These are phyloP conservation scores for Erigeron philadelphicus DNA, from an alignment of 140 eudicot species.

Conservation along the genomic window DNA sequence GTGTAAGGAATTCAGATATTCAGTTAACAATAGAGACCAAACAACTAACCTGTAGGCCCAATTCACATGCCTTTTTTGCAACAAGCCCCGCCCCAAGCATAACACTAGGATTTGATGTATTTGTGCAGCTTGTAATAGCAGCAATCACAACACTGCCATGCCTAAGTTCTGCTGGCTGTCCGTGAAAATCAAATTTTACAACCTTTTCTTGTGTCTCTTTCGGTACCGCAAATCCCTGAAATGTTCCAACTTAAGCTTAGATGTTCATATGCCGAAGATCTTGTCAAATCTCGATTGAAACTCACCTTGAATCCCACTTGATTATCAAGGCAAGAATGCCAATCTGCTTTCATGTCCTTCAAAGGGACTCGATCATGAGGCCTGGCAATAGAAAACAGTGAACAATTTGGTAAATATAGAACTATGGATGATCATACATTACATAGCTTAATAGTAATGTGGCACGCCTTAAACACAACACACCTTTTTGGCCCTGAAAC, in stretches of 20 bases:
- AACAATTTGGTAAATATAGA: neutral
- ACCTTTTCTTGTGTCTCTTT: constrained; percentile 84
- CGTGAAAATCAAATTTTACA: constrained; percentile 72
- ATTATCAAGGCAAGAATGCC: constrained; percentile 90
- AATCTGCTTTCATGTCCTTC: constrained; percentile 91
- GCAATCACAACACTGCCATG: constrained; percentile 99
- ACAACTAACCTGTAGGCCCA: constrained; percentile 78
- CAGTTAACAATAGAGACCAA: neutral
- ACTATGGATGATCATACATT: neutral
- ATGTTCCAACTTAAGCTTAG: constrained; percentile 2
- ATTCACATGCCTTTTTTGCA: constrained; percentile 89
- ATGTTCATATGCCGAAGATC: constrained; percentile 9
- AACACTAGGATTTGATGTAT: constrained; percentile 99
- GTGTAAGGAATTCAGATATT: neutral
- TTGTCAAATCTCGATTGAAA: neutral
- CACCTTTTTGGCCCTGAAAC: constrained; percentile 97
- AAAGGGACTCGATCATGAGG: constrained; percentile 96
- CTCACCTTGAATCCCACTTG: constrained; percentile 92
- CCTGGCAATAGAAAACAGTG: constrained; percentile 37
- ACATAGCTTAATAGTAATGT: neutral
- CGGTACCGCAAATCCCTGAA: constrained; percentile 91
- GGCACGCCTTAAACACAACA: constrained; percentile 15
- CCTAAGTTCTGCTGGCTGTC: constrained; percentile 82
- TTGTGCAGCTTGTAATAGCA: constrained; percentile 97
- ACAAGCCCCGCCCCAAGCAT: constrained; percentile 99